Evolutionary conservation across 2,329 filamentous ascomycete species (phyloP), one percentile per base, ranked within the genome.

Genomic region (Davidsoniella eucalypti): DNA sequence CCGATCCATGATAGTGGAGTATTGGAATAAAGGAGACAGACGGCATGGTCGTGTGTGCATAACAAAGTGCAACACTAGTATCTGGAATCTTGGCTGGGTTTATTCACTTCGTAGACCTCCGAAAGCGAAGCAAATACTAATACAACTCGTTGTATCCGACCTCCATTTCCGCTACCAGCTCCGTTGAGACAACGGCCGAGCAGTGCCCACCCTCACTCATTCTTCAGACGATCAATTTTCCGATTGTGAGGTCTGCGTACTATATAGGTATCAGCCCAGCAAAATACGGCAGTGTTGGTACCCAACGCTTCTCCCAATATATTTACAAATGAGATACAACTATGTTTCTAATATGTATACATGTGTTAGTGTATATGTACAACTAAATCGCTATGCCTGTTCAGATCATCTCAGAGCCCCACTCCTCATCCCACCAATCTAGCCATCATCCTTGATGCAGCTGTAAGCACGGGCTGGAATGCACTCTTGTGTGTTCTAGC

Each of bases 271-370:
- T 9, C 17, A 41, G 17, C 45, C 36, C 45, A 47, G 33, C 45
- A 47, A 23, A 41, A 5, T 16, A 26, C 23, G n/a, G 18, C 47
- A 38, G 17, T 40, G 38, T 51, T 51, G 26, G 43, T 43, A 47
- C 50, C 44, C 50, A 51, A 51, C 50, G 44, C 21, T 51, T 51
- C 50, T 45, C 12, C 12, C 16, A 25, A 5, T 16, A 1, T 4
- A 7, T 23, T 23, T 37, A 23, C 21, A 23, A 23, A 23, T 5
- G 21, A 23, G 21, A 23, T 23, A 23, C 21, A 23, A 23, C 4
- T 23, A 23, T 23, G 21, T 23, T 23, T 23, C 21, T 23, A 23
- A 23, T 23, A 23, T 23, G 4, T 23, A 23, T 21, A 21, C 21
- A 21, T 21, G 21, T 21, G 4, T 16, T 14, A 37, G 5, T 23